Percentiles rank a stretch among this genome's conserved stretches.
These are phyloP conservation scores for Venustampulla echinocandica DNA, from an alignment of 495 filamentous ascomycete genomes.

Conservation along the genomic window DNA sequence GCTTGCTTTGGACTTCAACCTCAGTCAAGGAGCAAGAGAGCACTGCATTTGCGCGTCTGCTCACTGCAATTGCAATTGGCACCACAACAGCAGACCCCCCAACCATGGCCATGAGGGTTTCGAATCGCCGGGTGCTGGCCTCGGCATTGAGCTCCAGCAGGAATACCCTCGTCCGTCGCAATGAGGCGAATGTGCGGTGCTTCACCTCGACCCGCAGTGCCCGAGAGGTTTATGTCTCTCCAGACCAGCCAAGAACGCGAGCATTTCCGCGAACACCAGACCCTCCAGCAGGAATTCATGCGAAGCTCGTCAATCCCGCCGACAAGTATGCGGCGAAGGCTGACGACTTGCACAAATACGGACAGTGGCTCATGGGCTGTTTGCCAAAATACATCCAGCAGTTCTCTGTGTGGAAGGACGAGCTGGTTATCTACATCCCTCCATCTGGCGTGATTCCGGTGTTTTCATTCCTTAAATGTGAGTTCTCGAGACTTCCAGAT, in stretches of 20 bases:
- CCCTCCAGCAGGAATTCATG: conserved; percentile 25
- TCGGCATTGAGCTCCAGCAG: conserved; percentile 49
- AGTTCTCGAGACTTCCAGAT: neutral
- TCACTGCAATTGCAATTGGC: conserved; percentile 27
- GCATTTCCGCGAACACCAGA: conserved; percentile 17
- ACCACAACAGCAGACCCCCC: conserved; percentile 35
- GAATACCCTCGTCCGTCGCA: conserved; percentile 26
- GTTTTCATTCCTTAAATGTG: conserved; percentile 86
- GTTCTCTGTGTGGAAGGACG: conserved; percentile 99
- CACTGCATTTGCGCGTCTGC: conserved; percentile 2
- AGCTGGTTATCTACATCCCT: conserved; percentile 85
- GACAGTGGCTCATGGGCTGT: conserved; percentile 91
- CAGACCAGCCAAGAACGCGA: conserved; percentile 52
- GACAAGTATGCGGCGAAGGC: conserved; percentile 85
- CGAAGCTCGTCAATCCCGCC: conserved; percentile 78
- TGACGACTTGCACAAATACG: conserved; percentile 82
- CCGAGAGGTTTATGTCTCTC: conserved; percentile 42
- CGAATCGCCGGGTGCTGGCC: conserved; percentile 51
- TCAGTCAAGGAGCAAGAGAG: neutral
- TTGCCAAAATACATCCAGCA: conserved; percentile 98
- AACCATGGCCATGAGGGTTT: conserved; percentile 61
- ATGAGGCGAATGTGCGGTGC: conserved; percentile 6
- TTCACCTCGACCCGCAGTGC: conserved; percentile 14
- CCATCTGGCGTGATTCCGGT: conserved; percentile 82
- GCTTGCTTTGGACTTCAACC: too few relatives aligned